These are phyloP conservation scores for Pseudonectria buxi DNA, from an alignment of 2,329 filamentous ascomycete genomes.

Conservation along the genomic window DNA sequence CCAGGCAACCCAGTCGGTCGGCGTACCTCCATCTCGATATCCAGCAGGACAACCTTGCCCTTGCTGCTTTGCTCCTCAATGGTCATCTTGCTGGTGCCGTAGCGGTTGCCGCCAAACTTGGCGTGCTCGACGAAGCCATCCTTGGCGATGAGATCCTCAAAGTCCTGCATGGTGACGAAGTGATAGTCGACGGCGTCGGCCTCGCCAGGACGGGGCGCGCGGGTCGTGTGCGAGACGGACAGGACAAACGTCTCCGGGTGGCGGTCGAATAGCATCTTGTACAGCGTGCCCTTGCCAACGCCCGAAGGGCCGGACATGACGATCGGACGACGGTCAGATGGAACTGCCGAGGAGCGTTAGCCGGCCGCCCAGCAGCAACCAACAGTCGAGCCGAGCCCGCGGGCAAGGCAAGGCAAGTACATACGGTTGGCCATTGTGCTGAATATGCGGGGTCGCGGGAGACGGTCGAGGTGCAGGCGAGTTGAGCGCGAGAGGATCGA, in stretches of 20 bases:
- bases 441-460: too few species aligned
- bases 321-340: conserved; percentile 53
- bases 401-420: too few species aligned
- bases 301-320: conserved; percentile 76
- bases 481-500: conserved; percentile 1
- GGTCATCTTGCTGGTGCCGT: conserved; percentile 76
- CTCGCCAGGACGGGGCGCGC: conserved; percentile 70
- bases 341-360: conserved; percentile 6
- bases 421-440: too few species aligned
- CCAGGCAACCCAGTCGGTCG: too few species aligned
- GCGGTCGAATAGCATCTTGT: conserved; percentile 59
- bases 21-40: conserved; percentile 89
- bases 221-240: conserved; percentile 73
- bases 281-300: conserved; percentile 75
- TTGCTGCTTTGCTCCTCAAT: conserved; percentile 67
- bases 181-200: conserved; percentile 72
- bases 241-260: conserved; percentile 46
- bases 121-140: conserved; percentile 81
- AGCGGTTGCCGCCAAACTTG: conserved; percentile 76
- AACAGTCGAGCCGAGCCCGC: too few species aligned
- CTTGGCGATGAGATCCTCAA: conserved; percentile 57
- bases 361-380: too few species aligned
- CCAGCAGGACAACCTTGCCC: conserved; percentile 71
- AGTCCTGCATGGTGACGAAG: conserved; percentile 61
- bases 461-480: too few species aligned